These are phyloP conservation scores for Tagetes erecta DNA, from an alignment of 129 eudicot species.

Conservation along the genomic window DNA sequence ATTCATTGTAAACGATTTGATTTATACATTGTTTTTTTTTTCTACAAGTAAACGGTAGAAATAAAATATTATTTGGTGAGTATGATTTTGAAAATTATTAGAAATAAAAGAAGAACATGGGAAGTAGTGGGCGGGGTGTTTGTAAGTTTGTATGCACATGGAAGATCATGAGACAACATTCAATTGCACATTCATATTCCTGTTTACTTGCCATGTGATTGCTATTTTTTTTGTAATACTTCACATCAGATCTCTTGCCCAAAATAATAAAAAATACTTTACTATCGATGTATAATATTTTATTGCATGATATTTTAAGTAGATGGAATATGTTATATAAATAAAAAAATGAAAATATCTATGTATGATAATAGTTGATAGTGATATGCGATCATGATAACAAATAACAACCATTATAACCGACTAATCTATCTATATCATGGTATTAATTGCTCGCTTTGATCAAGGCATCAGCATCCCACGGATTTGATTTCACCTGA, in stretches of 20 bases:
- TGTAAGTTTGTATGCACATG: constrained; percentile 26
- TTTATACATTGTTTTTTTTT: background rate
- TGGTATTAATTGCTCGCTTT: no score
- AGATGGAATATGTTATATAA: no score
- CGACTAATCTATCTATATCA: no score
- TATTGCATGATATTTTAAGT: no score
- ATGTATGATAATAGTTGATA: no score
- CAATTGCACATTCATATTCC: constrained; percentile 20
- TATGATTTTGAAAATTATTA: background rate
- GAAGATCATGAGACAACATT: constrained; percentile 36
- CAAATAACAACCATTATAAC: no score
- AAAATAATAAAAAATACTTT: background rate
- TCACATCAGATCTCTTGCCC: constrained; percentile 27
- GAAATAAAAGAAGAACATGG: constrained; percentile 23
- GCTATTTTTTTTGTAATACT: constrained; percentile 19
- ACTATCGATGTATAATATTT: no score
- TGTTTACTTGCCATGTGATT: constrained; percentile 34
- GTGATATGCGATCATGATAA: no score
- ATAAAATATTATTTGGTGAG: constrained; percentile 5
- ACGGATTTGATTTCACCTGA: no score
- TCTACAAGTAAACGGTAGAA: background rate
- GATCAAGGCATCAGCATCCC: no score
- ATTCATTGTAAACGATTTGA: no score
- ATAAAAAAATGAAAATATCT: no score
- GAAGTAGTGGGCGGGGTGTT: constrained; percentile 38